Conservation (phyloP, 345 rosid genomes). For the Hibiscus trionum region DNA sequence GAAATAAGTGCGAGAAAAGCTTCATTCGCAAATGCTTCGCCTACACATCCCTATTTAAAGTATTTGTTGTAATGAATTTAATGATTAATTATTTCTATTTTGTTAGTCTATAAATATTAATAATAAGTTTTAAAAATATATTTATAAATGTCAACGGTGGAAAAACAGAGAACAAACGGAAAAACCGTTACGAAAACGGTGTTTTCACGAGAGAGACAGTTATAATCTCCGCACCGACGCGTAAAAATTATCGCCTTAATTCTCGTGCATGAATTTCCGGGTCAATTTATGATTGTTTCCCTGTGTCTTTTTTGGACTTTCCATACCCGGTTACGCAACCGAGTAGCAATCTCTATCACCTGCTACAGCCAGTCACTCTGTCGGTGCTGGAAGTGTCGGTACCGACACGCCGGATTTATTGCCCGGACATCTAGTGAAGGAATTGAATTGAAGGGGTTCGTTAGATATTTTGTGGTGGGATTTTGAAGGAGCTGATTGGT, state of each 20-base stretch:
- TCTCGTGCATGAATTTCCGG: constrained; percentile 13
- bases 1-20: too few species aligned
- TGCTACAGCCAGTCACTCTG: constrained; percentile 24
- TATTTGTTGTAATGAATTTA: too few species aligned
- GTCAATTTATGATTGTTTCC: background rate
- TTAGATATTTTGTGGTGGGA: background rate
- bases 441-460: background rate
- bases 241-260: background rate
- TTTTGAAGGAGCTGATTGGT: constrained; percentile 4
- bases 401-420: constrained; percentile 39
- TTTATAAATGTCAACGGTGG: constrained; percentile 14
- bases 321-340: constrained; percentile 19
- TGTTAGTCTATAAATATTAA: too few species aligned
- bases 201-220: constrained; percentile 13
- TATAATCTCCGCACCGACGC: constrained; percentile 35
- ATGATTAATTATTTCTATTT: too few species aligned
- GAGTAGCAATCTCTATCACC: background rate
- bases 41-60: too few species aligned
- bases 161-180: constrained; percentile 18
- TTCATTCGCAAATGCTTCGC: too few species aligned
- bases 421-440: constrained; percentile 17
- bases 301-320: background rate
- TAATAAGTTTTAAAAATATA: too few species aligned
- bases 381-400: constrained; percentile 40
- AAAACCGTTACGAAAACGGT: constrained; percentile 25